Evolutionary conservation across 139 green algal species (phyloP).

Genomic region (Chlamydomonas sp.): DNA sequence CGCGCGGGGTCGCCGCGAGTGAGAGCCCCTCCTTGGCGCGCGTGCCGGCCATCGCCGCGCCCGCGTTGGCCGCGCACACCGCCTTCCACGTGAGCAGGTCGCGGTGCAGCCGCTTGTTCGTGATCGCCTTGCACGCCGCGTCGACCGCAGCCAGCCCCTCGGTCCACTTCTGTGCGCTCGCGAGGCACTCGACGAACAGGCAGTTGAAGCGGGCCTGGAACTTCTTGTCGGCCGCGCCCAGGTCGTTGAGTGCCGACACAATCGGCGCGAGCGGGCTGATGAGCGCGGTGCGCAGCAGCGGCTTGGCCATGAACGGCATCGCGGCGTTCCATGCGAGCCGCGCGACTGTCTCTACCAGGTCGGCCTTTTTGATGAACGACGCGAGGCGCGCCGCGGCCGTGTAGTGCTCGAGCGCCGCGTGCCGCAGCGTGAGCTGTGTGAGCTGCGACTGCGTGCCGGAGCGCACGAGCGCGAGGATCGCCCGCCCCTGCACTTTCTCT

Average conservation of each 20-base stretch:
- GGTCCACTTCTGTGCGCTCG: constrained; percentile 28
- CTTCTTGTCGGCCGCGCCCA: constrained; percentile 23
- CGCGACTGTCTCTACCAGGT: constrained; percentile 21
- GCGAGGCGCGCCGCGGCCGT: constrained; percentile 29
- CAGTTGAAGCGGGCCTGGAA: constrained; percentile 47
- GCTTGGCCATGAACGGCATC: constrained; percentile 30
- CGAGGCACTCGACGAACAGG: constrained; percentile 40
- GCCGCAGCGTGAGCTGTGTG: constrained; percentile 21
- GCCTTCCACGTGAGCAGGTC: constrained; percentile 42
- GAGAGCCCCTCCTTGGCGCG: neutral
- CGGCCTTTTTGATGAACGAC: constrained; percentile 29
- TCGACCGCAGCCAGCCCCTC: constrained; percentile 25
- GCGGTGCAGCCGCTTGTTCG: constrained; percentile 19
- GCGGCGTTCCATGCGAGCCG: constrained; percentile 32
- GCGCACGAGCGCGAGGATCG: constrained; percentile 25
- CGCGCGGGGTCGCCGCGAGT: too few species aligned
- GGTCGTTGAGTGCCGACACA: constrained; percentile 22
- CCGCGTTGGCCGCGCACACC: constrained; percentile 23
- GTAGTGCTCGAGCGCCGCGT: constrained; percentile 28
- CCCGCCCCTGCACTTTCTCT: constrained; percentile 27
- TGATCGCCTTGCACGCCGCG: constrained; percentile 23
- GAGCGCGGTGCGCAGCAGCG: constrained; percentile 24
- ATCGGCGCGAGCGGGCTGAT: constrained; percentile 21
- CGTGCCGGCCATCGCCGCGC: neutral
- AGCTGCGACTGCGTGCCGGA: constrained; percentile 12